phyloP scores from a whole-genome alignment of 306 rosid species.

The Prunus davidiana region DNA sequence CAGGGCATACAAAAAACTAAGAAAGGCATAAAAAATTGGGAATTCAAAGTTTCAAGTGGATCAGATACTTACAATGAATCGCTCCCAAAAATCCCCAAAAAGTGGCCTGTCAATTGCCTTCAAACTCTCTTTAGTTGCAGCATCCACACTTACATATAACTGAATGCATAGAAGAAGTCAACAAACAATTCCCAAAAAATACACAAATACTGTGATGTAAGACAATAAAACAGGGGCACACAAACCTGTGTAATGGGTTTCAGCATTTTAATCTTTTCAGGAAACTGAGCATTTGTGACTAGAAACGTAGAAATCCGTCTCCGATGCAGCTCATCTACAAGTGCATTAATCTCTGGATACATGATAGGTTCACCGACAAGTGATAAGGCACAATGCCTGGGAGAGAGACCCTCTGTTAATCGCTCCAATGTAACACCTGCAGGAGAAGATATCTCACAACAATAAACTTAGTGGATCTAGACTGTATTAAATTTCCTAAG shows the following conservation, averaged over 20 bases:
- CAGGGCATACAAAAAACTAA: neutral
- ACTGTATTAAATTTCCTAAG: neutral
- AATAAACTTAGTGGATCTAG: neutral
- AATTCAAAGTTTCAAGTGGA: neutral
- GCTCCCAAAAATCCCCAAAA: slow-evolving; percentile 98
- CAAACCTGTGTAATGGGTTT: slow-evolving; percentile 87
- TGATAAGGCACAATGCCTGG: slow-evolving; percentile 94
- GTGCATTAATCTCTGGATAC: slow-evolving; percentile 93
- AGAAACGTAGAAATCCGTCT: slow-evolving; percentile 89
- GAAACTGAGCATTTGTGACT: slow-evolving; percentile 98
- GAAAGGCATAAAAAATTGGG: neutral
- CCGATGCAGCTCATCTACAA: slow-evolving; percentile 81
- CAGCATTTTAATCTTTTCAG: slow-evolving; percentile 70
- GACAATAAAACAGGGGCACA: slow-evolving; percentile 2
- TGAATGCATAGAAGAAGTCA: slow-evolving; percentile 42
- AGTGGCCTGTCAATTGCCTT: slow-evolving; percentile 99
- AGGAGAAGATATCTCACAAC: slow-evolving; percentile 18
- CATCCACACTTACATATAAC: slow-evolving; percentile 97
- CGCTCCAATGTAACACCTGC: slow-evolving; percentile 89
- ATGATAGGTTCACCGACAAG: slow-evolving; percentile 99
- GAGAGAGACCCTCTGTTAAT: slow-evolving; percentile 81
- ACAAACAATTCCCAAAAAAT: neutral
- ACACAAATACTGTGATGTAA: neutral
- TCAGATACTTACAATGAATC: slow-evolving; percentile 68
- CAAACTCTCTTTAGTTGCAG: slow-evolving; percentile 87